Conservation (phyloP, 768 basidiomycete genomes). For the Lepiota subincarnata region DNA sequence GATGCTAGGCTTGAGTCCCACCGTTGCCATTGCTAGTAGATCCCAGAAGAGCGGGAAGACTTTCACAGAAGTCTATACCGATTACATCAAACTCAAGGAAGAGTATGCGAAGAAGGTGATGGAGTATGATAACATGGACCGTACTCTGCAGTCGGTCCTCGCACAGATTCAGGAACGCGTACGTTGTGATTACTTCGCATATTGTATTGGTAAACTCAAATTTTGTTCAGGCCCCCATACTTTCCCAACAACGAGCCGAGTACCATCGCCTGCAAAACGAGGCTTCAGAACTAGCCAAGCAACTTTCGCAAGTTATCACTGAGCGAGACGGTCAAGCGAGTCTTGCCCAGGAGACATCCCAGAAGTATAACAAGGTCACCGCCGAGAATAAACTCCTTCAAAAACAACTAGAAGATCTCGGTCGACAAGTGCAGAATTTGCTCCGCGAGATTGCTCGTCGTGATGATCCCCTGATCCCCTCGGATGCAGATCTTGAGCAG, state of each 20-base stretch:
- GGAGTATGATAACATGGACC: slow-evolving; percentile 84
- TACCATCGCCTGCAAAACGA: slow-evolving; percentile 82
- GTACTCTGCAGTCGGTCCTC: slow-evolving; percentile 72
- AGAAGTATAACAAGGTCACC: slow-evolving; percentile 55
- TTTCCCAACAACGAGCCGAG: slow-evolving; percentile 86
- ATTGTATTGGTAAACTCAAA: neutral
- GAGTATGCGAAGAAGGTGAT: slow-evolving; percentile 72
- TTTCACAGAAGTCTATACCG: slow-evolving; percentile 92
- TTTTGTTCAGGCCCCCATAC: slow-evolving; percentile 71
- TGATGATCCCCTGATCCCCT: slow-evolving; percentile 78
- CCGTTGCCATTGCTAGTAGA: slow-evolving; percentile 79
- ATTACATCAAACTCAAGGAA: slow-evolving; percentile 83
- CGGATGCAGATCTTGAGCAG: slow-evolving; percentile 56
- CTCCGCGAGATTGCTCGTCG: slow-evolving; percentile 76
- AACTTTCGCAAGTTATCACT: slow-evolving; percentile 68
- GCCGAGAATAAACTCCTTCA: slow-evolving; percentile 66
- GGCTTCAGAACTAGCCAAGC: slow-evolving; percentile 73
- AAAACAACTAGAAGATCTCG: slow-evolving; percentile 77
- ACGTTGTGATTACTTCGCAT: slow-evolving; percentile 20
- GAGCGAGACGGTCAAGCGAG: slow-evolving; percentile 68
- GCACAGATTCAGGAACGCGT: slow-evolving; percentile 91
- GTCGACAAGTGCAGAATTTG: slow-evolving; percentile 78
- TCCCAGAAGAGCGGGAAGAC: slow-evolving; percentile 82
- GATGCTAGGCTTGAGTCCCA: slow-evolving; percentile 76
- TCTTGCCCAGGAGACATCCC: slow-evolving; percentile 53